Evolutionary conservation across 73 alveolate genomes (phyloP).

Genomic region (Stentor coeruleus): DNA sequence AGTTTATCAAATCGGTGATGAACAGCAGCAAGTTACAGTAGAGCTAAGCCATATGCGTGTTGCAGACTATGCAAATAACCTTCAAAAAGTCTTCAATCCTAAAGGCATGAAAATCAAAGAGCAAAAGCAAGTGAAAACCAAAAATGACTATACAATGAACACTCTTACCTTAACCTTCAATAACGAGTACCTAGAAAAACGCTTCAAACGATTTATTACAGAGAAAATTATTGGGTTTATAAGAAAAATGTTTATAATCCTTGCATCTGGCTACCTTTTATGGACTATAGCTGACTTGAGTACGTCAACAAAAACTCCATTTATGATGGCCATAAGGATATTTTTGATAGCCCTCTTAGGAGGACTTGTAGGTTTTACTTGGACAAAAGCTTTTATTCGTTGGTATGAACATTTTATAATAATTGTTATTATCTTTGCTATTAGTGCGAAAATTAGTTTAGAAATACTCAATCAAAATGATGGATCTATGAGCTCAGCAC

Average conservation of each 20-base stretch:
- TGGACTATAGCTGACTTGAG: not conserved
- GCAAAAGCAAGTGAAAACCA: not conserved
- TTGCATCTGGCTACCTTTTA: not conserved
- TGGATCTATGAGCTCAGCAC: slow-evolving; percentile 29
- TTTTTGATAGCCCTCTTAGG: not conserved
- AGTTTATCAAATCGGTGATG: not conserved
- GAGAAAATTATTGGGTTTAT: not conserved
- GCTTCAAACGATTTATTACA: not conserved
- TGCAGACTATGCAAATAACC: not conserved
- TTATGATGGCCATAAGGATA: not conserved
- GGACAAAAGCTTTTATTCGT: not conserved
- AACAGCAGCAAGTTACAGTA: slow-evolving; percentile 5
- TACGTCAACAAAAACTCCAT: not conserved
- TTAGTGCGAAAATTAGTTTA: not conserved
- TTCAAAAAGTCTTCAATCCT: not conserved
- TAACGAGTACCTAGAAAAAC: slow-evolving; percentile 11
- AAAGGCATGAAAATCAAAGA: slow-evolving; percentile 5
- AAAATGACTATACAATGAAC: not conserved
- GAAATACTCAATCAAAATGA: slow-evolving; percentile 1
- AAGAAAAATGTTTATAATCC: not conserved
- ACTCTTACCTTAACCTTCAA: not conserved
- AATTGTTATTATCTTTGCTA: slow-evolving; percentile 9
- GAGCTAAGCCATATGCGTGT: slow-evolving; percentile 7
- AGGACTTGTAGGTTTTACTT: not conserved
- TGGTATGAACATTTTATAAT: slow-evolving; percentile 1